phyloP scores from a whole-genome alignment of 441 rosid genomes.

The Arabidopsis hybrid region DNA sequence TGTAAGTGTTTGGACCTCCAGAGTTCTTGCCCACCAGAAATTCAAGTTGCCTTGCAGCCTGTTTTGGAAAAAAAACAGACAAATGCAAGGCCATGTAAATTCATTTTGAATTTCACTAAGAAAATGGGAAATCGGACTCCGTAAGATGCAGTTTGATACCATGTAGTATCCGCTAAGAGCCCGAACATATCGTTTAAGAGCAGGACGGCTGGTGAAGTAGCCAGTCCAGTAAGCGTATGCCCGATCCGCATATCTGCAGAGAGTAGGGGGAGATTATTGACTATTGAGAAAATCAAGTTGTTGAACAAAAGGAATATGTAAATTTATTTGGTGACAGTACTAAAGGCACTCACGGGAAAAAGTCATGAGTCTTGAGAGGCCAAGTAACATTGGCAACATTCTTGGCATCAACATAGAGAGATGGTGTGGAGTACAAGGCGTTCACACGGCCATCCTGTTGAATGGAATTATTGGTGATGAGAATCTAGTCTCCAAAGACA shows the following conservation, averaged over 20 bases:
- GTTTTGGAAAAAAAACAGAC: background rate
- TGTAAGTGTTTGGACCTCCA: constrained; percentile 55
- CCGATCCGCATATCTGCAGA: constrained; percentile 75
- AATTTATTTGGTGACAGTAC: background rate
- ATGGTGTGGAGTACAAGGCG: constrained; percentile 93
- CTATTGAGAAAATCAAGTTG: background rate
- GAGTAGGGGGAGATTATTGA: constrained; percentile 18
- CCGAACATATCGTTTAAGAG: constrained; percentile 77
- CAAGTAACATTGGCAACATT: constrained; percentile 67
- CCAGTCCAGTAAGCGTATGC: constrained; percentile 88
- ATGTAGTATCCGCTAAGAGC: constrained; percentile 86
- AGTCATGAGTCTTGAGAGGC: constrained; percentile 88
- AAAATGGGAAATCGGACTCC: background rate
- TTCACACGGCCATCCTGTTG: constrained; percentile 82
- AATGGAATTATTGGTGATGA: constrained; percentile 6
- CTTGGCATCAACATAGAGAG: constrained; percentile 80
- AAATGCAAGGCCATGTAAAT: constrained; percentile 14
- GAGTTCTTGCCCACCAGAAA: constrained; percentile 67
- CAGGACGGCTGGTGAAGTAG: constrained; percentile 87
- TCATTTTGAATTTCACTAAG: constrained; percentile 3
- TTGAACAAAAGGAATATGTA: background rate
- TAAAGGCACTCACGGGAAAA: constrained; percentile 72
- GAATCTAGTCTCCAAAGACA: constrained; percentile 16
- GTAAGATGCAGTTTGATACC: constrained; percentile 58
- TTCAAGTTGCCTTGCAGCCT: constrained; percentile 95